Evolutionary conservation across 2,329 filamentous ascomycete genomes (phyloP), one percentile per base, ranked within the genome.

Genomic region (Sphaerostilbella broomeana): DNA sequence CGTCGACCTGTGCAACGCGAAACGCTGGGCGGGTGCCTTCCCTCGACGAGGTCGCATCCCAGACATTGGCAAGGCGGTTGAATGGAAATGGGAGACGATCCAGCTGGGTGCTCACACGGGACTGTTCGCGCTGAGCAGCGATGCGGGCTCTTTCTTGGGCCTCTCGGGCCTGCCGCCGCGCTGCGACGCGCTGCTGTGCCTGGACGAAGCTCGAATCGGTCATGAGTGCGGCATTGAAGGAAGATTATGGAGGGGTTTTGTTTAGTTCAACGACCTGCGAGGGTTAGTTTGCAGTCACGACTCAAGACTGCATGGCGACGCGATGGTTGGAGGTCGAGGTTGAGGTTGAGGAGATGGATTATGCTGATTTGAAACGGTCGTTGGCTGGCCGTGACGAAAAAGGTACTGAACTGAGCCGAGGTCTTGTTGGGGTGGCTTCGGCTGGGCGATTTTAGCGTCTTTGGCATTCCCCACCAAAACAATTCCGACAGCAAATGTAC

Each of bases 1-100:
- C 88, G 61, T 98, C 92, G 29, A 97, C 86, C 64, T 98, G 92
- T 19, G 90, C 88, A 19, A 98, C 92, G 38, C 92, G 81, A 60
- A 95, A 95, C 9, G 86, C 82, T 5, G 92, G 90, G 12, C 79
- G 72, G 17, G 85, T 90, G 30, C 87, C 86, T 56, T 88, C 81
- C 44, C 84, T 79, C 5, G 83, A 81, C 26, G 77, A 77, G 28
- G 90, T 65, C 4, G 73, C 67, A 55, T 88, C 77, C 86, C 84
- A 94, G 39, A 77, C 64, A 25, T 56, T 22, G 66, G 71, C 72
- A 37, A 84, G 57, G 44, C 69, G 68, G 58, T 75, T 74, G 46
- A 87, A 62, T n/a, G 81, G 80, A 47, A 68, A 75, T 4, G 77
- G 77, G 6, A 85, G 61, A 40, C 73, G 67, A 42, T 73, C 68